Base-by-base conservation (phyloP, 805 yeast genomes). In the Candida maesae region DNA sequence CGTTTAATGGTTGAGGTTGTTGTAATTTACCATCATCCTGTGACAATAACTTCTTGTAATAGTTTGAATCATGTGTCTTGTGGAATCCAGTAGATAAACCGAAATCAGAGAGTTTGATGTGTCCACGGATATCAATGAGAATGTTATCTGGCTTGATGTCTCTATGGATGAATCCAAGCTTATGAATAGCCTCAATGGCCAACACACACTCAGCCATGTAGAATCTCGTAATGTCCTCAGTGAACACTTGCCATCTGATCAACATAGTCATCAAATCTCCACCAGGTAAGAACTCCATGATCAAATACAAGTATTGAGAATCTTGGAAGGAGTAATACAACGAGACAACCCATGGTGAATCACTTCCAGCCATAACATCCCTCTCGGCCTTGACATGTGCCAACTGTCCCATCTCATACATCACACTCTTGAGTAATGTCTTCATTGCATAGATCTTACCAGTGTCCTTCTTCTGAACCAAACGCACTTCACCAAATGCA, bases 201-300 rank as follows among this genome's bases (percentile, higher is more conserved):
- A 89, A 80, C 60, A 93, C 93, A 97, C 95, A 93, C 65, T 93
- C 99, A 50, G 91, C 80, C 53, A 93, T 81, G 62, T 93, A 93
- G 67, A 93, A 93, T 45, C 99, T 75, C 2, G 99, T 95, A 56
- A 93, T 98, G 13, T 95, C 90, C 8, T 97, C 95, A 46, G 87
- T 86, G 54, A 93, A 72, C 46, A 84, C 85, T 27, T 97, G 96
- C 21, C 98, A 91, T 63, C 90, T 91, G 63, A 88, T 91, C 48
- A 93, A 73, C 54, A 93, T 69, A 0, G 99, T 93, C 61, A 98
- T 81, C 69, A 88, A 89, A 63, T 93, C 99, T 38, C 99, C 99
- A 46, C 99, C 99, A 13, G 99, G 98, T 13, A 93, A 96, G 65
- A 90, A 93, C 63, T 93, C 99, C 99, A 93, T 93, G 5, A 98